Base-by-base conservation (phyloP, 306 rosid species). In the Vicia villosa region DNA sequence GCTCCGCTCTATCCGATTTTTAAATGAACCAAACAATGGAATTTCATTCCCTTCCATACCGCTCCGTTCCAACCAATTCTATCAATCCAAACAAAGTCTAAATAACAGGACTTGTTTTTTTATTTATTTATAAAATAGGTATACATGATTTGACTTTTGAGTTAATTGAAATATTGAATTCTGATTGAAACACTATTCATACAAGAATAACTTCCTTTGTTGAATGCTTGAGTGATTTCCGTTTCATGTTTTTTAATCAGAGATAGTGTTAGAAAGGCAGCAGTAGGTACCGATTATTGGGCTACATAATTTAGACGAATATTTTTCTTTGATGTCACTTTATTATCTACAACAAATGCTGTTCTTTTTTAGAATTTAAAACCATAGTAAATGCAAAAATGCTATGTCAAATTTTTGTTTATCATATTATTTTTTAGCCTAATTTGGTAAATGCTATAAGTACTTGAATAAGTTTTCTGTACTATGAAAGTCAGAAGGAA, bases 381-480 rank as follows among this genome's bases (percentile, higher is more conserved):
- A 28, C 21, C 22, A 30, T 57, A 30, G 38, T 56, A 22, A 21
- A 54, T 3, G 8, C 17, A 28, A 3, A 14, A 2, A 56, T 28
- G 63, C 63, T 14, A 28, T 28, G 63, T 19, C 20, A 6, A 57
- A 17, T 17, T 61, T 34, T 61, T 1, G 1, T 36, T 61, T 61
- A 8, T 60, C 6, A 9, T n/a, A 10, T 19, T 16, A 19, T 63
- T 40, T 63, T 63, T 63, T 34, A 20, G 22, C 32, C 10, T 40
- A 12, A 21, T 63, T 20, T 63, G 50, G 51, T 38, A 12, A 63
- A 13, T 63, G 34, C 36, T 63, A 19, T 56, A 26, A 56, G 40
- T 28, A 55, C 19, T 69, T 74, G 22, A 15, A 75, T 40, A 42
- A 17, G 11, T 28, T 11, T 34, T 62, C 68, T 15, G 16, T 55